Conservation (phyloP, 2,329 filamentous ascomycete genomes). For the Fusarium sp. region DNA sequence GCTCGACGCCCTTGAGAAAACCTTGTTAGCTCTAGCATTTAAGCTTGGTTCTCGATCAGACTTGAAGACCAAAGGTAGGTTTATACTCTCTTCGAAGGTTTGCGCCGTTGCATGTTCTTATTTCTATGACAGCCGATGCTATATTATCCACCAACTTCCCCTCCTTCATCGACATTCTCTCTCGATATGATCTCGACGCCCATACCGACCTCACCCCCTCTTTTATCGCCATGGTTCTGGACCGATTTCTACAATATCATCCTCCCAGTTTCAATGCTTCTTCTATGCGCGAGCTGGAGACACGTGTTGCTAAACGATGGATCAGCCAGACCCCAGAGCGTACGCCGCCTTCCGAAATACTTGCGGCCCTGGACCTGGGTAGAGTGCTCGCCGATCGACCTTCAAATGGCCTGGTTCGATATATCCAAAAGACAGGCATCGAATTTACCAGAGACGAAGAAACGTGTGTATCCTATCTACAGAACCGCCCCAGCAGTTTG, state of each 20-base stretch:
- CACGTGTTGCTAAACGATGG: conserved; percentile 76
- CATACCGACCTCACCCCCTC: conserved; percentile 74
- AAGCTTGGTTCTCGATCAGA: conserved; percentile 84
- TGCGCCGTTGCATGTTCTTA: conserved; percentile 55
- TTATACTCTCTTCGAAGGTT: not conserved
- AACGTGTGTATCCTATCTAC: conserved; percentile 65
- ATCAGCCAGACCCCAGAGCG: conserved; percentile 64
- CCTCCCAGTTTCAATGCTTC: conserved; percentile 86
- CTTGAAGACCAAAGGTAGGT: conserved; percentile 86
- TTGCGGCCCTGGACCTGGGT: conserved; percentile 76
- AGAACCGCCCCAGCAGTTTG: conserved; percentile 62
- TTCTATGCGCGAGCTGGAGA: conserved; percentile 75
- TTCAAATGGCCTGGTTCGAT: conserved; percentile 68
- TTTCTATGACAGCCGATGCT: conserved; percentile 75
- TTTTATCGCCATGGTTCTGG: conserved; percentile 83
- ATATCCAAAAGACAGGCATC: conserved; percentile 79
- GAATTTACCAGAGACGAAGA: conserved; percentile 83
- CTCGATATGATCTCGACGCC: conserved; percentile 70
- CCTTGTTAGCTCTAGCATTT: conserved; percentile 87
- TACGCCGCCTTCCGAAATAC: conserved; percentile 75
- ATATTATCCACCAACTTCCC: conserved; percentile 84
- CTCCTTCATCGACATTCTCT: conserved; percentile 81
- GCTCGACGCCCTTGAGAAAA: conserved; percentile 87
- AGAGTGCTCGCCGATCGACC: conserved; percentile 71
- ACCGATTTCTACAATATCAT: conserved; percentile 87